These are phyloP conservation scores for Chlorella variabilis DNA, from an alignment of 163 green algal genomes.

Conservation along the genomic window DNA sequence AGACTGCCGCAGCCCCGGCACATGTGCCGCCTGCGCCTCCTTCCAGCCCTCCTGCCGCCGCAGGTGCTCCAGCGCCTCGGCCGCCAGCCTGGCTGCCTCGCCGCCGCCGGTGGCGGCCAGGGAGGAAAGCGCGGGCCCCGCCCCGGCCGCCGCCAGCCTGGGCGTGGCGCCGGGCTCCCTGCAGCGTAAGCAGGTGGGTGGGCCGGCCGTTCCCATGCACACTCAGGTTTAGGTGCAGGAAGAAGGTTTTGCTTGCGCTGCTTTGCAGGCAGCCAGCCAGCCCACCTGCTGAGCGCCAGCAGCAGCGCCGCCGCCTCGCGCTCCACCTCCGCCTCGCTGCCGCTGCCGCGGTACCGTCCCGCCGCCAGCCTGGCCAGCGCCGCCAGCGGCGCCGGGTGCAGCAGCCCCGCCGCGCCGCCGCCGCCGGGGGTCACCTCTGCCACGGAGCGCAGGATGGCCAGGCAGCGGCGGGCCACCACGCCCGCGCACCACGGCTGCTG, in stretches of 20 bases:
- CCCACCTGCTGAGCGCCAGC: constrained; percentile 8
- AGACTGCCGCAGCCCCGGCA: neutral
- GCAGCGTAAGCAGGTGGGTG: neutral
- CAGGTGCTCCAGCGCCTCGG: neutral
- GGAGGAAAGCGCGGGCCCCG: neutral
- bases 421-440: neutral
- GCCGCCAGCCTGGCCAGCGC: constrained; percentile 13
- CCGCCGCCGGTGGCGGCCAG: neutral
- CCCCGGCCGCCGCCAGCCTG: constrained; percentile 2
- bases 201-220: too few relatives aligned
- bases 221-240: too few relatives aligned
- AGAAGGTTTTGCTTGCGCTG: too few relatives aligned
- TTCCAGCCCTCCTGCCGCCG: neutral
- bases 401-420: neutral
- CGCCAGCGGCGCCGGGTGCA: neutral
- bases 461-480: constrained; percentile 6
- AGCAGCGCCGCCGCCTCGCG: constrained; percentile 2
- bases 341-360: neutral
- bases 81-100: neutral
- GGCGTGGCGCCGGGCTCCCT: neutral
- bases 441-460: constrained; percentile 22
- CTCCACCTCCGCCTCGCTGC: neutral
- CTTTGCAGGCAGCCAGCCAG: too few relatives aligned
- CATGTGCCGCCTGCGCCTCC: neutral
- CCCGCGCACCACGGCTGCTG: neutral